Base-by-base conservation (phyloP, 129 eudicot species). In the Lactuca sativa region DNA sequence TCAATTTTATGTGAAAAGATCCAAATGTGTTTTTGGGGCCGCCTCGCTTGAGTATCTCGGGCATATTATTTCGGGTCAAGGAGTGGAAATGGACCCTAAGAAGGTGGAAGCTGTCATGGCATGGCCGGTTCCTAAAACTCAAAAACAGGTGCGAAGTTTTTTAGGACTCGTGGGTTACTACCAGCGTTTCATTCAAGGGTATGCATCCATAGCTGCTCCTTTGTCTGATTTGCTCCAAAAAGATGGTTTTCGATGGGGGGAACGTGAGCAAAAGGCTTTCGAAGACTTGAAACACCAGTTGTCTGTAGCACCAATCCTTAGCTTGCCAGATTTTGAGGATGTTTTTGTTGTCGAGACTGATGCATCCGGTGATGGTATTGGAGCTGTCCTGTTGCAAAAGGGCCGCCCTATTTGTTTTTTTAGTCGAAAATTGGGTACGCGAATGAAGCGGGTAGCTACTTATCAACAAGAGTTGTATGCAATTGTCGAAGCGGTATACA, bases 341-440 rank as follows among this genome's bases (percentile, higher is more conserved):
- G 9, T n/a, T 0, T 75, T 75, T 58, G 53, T 58, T 5, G 63
- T 76, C 5, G 74, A 67, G 6, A 18, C 33, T 8, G 59, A 55
- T 9, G 59, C 59, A 1, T 55, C 34, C 0, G 12, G 11, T 1
- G 25, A 48, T 33, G 0, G 74, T 54, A 76, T 76, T n/a, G 13
- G 33, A n/a, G 59, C 13, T 2, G 32, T 55, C 8, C 4, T 55
- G 1, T 4, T 15, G 4, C 59, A 55, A 5, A 8, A 16, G 0
- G 33, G 33, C 0, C 59, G 15, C 9, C 58, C 58, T n/a, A 33
- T 76, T 1, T 49, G 47, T 6, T 76, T 44, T 49, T 47, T 76
- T 30, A 74, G 67, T 10, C 32, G 60, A 7, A 18, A 51, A 1
- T 9, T 75, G 0, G 60, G 68, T 0, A 13, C 68, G 5, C n/a